These are phyloP conservation scores for Taiwanofungus camphoratus DNA, from an alignment of 1,284 basidiomycete genomes.

Conservation along the genomic window DNA sequence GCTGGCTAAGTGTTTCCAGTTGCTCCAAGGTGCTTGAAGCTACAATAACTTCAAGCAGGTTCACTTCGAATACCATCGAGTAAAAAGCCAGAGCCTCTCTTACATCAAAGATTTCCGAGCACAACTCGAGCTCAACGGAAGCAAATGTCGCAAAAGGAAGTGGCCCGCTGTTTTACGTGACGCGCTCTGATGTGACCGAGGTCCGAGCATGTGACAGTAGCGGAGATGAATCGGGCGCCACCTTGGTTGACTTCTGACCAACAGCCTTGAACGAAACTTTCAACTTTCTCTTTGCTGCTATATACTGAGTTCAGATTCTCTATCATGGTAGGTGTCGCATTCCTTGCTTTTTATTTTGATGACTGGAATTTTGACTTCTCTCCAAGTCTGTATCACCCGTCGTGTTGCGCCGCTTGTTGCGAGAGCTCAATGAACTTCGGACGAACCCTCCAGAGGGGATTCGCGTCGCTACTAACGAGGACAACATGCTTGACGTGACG, in stretches of 20 bases:
- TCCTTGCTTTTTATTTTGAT: background rate
- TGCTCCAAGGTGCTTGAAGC: too few species aligned
- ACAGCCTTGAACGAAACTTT: conserved; percentile 14
- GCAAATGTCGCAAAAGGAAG: too few species aligned
- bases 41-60: too few species aligned
- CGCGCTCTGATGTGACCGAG: background rate
- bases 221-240: conserved; percentile 23
- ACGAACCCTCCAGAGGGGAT: conserved; percentile 84
- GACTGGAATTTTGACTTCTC: background rate
- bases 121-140: too few species aligned
- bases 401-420: conserved; percentile 73
- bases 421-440: conserved; percentile 76
- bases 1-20: too few species aligned
- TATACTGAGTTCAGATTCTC: background rate
- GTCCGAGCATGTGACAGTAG: background rate
- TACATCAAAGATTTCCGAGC: background rate
- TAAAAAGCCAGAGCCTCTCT: too few species aligned
- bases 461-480: conserved; percentile 76
- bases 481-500: conserved; percentile 77
- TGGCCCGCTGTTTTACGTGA: too few species aligned
- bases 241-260: conserved; percentile 23
- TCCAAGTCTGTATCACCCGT: conserved; percentile 40
- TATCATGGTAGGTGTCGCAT: background rate
- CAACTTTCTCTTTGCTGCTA: background rate
- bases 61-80: too few species aligned